These are phyloP conservation scores for Hypericum perforatum DNA, from an alignment of 345 rosid species.

Conservation along the genomic window DNA sequence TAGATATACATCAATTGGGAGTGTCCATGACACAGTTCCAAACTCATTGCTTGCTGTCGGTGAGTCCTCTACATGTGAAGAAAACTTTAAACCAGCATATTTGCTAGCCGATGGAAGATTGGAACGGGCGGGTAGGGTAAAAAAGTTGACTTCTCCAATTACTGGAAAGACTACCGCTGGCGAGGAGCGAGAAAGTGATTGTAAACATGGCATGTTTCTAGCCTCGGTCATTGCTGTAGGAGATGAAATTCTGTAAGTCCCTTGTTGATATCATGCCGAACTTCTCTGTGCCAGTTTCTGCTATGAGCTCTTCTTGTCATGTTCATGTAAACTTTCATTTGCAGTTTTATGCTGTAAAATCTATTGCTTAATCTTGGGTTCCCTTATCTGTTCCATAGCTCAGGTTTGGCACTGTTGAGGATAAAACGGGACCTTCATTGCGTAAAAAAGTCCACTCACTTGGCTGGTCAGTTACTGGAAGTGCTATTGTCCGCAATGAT, in stretches of 20 bases:
- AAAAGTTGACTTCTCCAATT: slow-evolving; percentile 32
- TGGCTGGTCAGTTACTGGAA: slow-evolving; percentile 72
- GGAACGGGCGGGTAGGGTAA: slow-evolving; percentile 96
- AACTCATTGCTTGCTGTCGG: slow-evolving; percentile 52
- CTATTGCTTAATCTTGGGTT: background rate
- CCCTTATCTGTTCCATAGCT: slow-evolving; percentile 82
- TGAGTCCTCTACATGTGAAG: slow-evolving; percentile 31
- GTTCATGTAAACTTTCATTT: too few relatives aligned
- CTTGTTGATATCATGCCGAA: slow-evolving; percentile 18
- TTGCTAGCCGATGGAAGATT: slow-evolving; percentile 91
- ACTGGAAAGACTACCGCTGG: slow-evolving; percentile 11
- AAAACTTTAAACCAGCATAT: slow-evolving; percentile 86
- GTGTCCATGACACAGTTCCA: slow-evolving; percentile 87
- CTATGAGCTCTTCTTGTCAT: too few relatives aligned
- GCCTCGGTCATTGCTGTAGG: slow-evolving; percentile 78
- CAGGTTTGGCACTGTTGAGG: slow-evolving; percentile 97
- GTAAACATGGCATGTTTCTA: slow-evolving; percentile 36
- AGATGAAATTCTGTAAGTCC: slow-evolving; percentile 97
- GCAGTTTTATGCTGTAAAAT: background rate
- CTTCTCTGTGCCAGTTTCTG: slow-evolving; percentile 9
- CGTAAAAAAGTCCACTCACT: slow-evolving; percentile 65
- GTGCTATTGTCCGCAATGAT: slow-evolving; percentile 55
- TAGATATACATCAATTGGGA: slow-evolving; percentile 96
- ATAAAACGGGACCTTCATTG: slow-evolving; percentile 61
- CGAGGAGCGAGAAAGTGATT: slow-evolving; percentile 26